Conservation (phyloP, 768 basidiomycete genomes). For the Cubamyces lactineus region DNA sequence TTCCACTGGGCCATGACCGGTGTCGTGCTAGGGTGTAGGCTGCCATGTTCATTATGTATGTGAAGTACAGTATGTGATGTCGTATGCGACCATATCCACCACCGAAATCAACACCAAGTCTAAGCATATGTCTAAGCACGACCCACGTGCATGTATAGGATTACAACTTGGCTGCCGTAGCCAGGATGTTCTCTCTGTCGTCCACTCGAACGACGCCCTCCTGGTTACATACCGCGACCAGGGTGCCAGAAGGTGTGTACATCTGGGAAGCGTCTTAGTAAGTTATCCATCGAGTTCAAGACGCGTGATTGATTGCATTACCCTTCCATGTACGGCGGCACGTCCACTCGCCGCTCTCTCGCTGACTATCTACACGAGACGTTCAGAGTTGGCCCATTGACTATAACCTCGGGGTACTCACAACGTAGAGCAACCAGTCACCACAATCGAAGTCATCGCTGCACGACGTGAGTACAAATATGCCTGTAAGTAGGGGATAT, state of each 20-base stretch:
- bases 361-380: constrained; percentile 56
- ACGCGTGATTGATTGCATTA: constrained; percentile 38
- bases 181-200: constrained; percentile 22
- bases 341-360: constrained; percentile 68
- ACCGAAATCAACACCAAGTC: too few relatives aligned
- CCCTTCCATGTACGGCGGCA: constrained; percentile 71
- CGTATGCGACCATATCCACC: constrained; percentile 2
- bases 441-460: constrained; percentile 78
- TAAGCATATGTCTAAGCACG: too few relatives aligned
- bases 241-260: constrained; percentile 64
- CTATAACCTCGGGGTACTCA: constrained; percentile 38
- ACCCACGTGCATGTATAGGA: too few relatives aligned
- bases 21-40: neutral
- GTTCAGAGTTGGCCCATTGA: neutral
- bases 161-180: constrained; percentile 42
- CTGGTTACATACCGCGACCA: constrained; percentile 79
- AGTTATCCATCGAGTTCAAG: neutral
- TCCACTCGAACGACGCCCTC: constrained; percentile 74
- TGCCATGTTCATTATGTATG: constrained; percentile 8
- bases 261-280: constrained; percentile 45
- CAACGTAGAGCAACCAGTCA: constrained; percentile 81
- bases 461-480: neutral
- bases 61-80: constrained; percentile 6
- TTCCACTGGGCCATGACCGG: neutral
- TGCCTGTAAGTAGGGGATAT: neutral